phyloP scores from a whole-genome alignment of 345 rosid genomes.

The Syzygium oleosum region DNA sequence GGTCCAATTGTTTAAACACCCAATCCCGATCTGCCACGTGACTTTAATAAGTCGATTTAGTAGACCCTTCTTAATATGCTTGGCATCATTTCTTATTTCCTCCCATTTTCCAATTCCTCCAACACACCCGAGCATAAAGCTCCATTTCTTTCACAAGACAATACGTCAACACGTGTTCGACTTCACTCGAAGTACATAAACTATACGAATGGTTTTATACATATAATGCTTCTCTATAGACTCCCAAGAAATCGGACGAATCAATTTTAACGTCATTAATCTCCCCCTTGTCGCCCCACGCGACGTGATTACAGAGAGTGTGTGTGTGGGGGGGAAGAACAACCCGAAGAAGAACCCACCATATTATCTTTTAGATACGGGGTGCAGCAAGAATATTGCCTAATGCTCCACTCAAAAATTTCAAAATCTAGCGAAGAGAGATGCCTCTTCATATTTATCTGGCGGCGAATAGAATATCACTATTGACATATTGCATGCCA shows the following conservation, averaged over 20 bases:
- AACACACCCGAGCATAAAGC: neutral
- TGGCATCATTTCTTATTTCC: neutral
- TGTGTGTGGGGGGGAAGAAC: neutral
- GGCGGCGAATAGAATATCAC: neutral
- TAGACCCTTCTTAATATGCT: neutral
- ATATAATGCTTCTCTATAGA: neutral
- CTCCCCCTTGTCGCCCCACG: neutral
- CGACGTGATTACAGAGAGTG: neutral
- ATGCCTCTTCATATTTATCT: neutral
- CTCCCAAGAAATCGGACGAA: neutral
- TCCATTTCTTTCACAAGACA: neutral
- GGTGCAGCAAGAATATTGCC: neutral
- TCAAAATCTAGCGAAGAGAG: neutral
- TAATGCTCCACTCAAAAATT: neutral
- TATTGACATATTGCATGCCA: neutral
- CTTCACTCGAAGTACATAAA: neutral
- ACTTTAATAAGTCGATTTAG: neutral
- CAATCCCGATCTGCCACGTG: neutral
- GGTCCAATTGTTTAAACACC: neutral
- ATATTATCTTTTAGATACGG: neutral
- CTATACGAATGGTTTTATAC: neutral
- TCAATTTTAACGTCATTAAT: neutral
- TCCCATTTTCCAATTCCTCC: neutral
- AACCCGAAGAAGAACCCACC: neutral
- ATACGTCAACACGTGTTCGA: neutral